A percentile compares a stretch with the other conserved stretches of the same genome.
Evolutionary conservation across 441 rosid species (phyloP).

Genomic region (Populus hybrid): DNA sequence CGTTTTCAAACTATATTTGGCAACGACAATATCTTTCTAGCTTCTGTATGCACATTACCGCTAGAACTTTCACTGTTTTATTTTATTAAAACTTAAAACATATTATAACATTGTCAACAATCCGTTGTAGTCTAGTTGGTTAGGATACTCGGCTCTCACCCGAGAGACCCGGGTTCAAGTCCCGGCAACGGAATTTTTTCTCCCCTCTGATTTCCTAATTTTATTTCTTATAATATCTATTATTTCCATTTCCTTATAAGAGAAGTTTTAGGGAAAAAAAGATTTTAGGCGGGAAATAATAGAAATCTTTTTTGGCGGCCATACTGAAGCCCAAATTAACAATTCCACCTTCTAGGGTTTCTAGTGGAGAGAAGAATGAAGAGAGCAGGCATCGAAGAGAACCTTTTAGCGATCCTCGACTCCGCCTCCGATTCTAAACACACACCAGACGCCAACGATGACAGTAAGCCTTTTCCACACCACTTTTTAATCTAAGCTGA

Average conservation of each 20-base stretch:
- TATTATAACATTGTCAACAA: too few species aligned
- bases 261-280: too few species aligned
- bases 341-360: neutral
- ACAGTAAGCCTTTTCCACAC: slow-evolving; percentile 33
- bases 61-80: too few species aligned
- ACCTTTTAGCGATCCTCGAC: slow-evolving; percentile 74
- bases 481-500: neutral
- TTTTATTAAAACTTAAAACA: fast-evolving
- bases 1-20: too few species aligned
- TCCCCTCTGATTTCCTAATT: too few species aligned
- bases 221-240: too few species aligned
- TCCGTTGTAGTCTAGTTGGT: slow-evolving; percentile 98
- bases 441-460: slow-evolving; percentile 57
- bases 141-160: slow-evolving; percentile 98
- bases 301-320: neutral
- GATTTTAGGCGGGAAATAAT: neutral
- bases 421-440: slow-evolving; percentile 36
- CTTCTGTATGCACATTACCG: too few species aligned
- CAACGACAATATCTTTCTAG: too few species aligned
- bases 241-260: too few species aligned
- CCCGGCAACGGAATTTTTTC: slow-evolving; percentile 61
- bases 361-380: slow-evolving; percentile 6
- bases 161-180: slow-evolving; percentile 87
- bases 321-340: neutral
- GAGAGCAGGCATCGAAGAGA: slow-evolving; percentile 55